Evolutionary conservation across 108 stramenopile species (phyloP), one percentile per base, ranked within the genome.

Genomic region (Skeletonema tropicum): DNA sequence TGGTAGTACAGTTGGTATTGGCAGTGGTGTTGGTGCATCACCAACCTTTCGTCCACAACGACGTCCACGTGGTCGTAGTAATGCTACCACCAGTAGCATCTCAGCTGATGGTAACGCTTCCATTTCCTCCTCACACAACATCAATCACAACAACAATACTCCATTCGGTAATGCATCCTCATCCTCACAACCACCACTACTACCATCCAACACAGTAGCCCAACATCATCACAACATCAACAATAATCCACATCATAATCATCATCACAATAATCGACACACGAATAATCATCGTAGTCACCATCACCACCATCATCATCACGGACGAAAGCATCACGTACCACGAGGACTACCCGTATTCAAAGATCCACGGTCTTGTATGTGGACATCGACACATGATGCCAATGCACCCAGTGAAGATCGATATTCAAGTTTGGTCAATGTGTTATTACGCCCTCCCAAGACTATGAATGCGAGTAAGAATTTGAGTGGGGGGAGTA

Each of bases 331-430:
- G 46, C 48, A 63, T 46, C 90, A 91, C 66, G 42, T 68, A 26
- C 90, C 90, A 26, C 74, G 62, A 4, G 83, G 79, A 35, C 58
- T 93, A 39, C 92, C 92, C 2, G 80, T 78, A 49, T 90, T 93
- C 66, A 75, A 76, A 42, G 88, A 93, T 49, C 74, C 92, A 4
- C 36, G 85, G 62, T 68, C 79, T 5, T 89, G 84, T 52, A 89
- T 89, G 87, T 93, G 92, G 92, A 90, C 90, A 14, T 86, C 87
- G 0, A 86, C 90, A 14, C 88, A 93, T 69, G 92, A 90, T 32
- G 93, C 93, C 49, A 94, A 94, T 66, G 71, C 80, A 26, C 93
- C 93, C 8, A 82, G 79, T 5, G 93, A 94, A 76, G 93, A 94
- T 89, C 86, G 93, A 19, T 89, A 87, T 65, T 76, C 87, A 10